Evolutionary conservation across 163 green algal species (phyloP).

Genomic region (Scenedesmus sp.): DNA sequence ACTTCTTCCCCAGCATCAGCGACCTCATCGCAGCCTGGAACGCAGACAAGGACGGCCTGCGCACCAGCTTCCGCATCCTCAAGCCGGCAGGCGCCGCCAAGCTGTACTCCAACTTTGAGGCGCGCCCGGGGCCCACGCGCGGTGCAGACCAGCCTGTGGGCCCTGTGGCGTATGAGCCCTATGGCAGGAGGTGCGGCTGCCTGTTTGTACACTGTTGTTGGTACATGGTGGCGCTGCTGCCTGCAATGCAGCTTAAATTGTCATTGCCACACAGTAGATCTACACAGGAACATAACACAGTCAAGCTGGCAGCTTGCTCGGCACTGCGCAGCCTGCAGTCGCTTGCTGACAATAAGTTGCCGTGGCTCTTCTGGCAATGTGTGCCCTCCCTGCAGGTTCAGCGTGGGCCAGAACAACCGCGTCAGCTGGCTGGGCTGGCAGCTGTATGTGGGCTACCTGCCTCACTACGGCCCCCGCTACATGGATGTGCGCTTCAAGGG

Average conservation of each 20-base stretch:
- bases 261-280: too few relatives aligned
- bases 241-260: too few relatives aligned
- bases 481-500: slow-evolving; percentile 54
- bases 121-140: slow-evolving; percentile 27
- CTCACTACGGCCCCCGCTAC: slow-evolving; percentile 36
- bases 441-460: slow-evolving; percentile 47
- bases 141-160: slow-evolving; percentile 40
- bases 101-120: slow-evolving; percentile 48
- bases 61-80: neutral
- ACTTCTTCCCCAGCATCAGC: slow-evolving; percentile 25
- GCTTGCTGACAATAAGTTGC: too few relatives aligned
- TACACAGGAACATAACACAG: too few relatives aligned
- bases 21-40: slow-evolving; percentile 44
- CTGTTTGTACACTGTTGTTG: too few relatives aligned
- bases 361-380: too few relatives aligned
- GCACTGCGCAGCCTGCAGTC: too few relatives aligned
- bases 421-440: slow-evolving; percentile 52
- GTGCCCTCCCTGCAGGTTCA: slow-evolving; percentile 22
- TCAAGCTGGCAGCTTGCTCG: too few relatives aligned
- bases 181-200: slow-evolving; percentile 32
- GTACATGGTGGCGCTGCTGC: too few relatives aligned
- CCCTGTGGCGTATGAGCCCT: slow-evolving; percentile 37
- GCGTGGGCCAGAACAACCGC: slow-evolving; percentile 37
- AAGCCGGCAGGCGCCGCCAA: slow-evolving; percentile 3
- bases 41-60: slow-evolving; percentile 21